Evolutionary conservation across 2,329 filamentous ascomycete species (phyloP).

Genomic region (Emericellopsis cladophorae): DNA sequence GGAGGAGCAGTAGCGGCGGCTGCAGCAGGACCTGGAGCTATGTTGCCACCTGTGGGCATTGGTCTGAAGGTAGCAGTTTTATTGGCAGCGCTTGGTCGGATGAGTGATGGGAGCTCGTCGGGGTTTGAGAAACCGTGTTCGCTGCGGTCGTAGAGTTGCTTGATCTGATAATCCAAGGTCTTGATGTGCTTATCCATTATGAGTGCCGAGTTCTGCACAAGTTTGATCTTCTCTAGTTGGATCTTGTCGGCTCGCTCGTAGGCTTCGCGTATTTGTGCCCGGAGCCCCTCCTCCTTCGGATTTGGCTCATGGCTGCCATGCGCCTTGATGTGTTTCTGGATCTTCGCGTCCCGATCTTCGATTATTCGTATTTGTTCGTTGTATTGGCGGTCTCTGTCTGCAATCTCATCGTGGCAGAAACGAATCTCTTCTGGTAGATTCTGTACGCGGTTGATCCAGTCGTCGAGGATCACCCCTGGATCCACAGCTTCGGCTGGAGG

Average conservation of each 20-base stretch:
- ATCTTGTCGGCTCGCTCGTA: slow-evolving; percentile 58
- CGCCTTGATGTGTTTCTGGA: slow-evolving; percentile 71
- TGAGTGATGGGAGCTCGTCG: slow-evolving; percentile 48
- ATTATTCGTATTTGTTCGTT: slow-evolving; percentile 57
- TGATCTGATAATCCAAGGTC: slow-evolving; percentile 51
- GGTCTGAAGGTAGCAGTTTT: slow-evolving; percentile 14
- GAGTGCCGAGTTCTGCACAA: slow-evolving; percentile 51
- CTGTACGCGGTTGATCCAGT: slow-evolving; percentile 62
- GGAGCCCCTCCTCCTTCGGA: slow-evolving; percentile 60
- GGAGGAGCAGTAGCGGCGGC: slow-evolving; percentile 16
- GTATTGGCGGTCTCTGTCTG: slow-evolving; percentile 65
- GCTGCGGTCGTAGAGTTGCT: slow-evolving; percentile 45
- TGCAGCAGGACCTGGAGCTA: slow-evolving; percentile 10
- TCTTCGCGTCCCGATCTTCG: slow-evolving; percentile 57
- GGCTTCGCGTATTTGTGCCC: slow-evolving; percentile 53
- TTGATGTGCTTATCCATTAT: slow-evolving; percentile 50
- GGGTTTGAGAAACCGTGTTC: slow-evolving; percentile 50
- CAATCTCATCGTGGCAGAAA: slow-evolving; percentile 73
- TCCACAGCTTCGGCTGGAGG: slow-evolving; percentile 49
- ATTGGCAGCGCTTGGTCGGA: slow-evolving; percentile 46
- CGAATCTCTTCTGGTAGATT: slow-evolving; percentile 75
- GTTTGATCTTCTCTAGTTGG: slow-evolving; percentile 60
- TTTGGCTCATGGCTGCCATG: slow-evolving; percentile 64
- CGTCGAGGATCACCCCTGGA: slow-evolving; percentile 60
- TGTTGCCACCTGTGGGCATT: slow-evolving; percentile 7